These are phyloP conservation scores for Angomonas ambiguus DNA, from an alignment of 208 protist species.

Conservation along the genomic window DNA sequence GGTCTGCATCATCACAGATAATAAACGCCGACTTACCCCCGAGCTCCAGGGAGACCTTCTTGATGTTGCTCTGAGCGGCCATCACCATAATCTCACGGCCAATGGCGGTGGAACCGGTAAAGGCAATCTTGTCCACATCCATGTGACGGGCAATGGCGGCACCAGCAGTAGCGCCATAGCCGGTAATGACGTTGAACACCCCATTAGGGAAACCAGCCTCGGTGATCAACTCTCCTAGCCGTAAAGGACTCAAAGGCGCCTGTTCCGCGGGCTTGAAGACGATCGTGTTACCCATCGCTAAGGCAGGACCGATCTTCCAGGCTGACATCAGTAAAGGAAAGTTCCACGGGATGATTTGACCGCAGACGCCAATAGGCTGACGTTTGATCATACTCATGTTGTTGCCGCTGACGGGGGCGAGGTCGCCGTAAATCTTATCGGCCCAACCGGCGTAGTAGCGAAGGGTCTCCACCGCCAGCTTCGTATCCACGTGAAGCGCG, in stretches of 20 bases:
- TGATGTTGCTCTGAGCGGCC: constrained; percentile 68
- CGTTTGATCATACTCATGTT: constrained; percentile 61
- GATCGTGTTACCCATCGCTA: constrained; percentile 81
- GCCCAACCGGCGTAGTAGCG: constrained; percentile 88
- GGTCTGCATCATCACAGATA: constrained; percentile 75
- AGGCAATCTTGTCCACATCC: constrained; percentile 88
- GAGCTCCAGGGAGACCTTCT: constrained; percentile 81
- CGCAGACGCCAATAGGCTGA: constrained; percentile 84
- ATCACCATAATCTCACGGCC: constrained; percentile 64
- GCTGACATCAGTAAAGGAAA: constrained; percentile 87
- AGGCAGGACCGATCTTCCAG: constrained; percentile 83
- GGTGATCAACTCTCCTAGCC: constrained; percentile 64
- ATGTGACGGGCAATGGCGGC: constrained; percentile 52
- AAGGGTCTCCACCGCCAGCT: constrained; percentile 48
- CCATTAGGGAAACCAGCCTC: constrained; percentile 86
- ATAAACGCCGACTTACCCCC: constrained; percentile 91
- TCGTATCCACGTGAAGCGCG: constrained; percentile 59
- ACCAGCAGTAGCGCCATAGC: constrained; percentile 75
- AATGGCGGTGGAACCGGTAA: constrained; percentile 82
- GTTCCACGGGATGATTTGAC: constrained; percentile 90
- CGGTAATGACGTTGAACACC: constrained; percentile 84
- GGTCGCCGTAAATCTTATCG: constrained; percentile 87
- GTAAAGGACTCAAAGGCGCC: constrained; percentile 81
- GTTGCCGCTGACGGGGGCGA: constrained; percentile 53
- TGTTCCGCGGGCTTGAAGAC: constrained; percentile 90